A percentile compares a stretch with the other conserved stretches of the same genome.
Evolutionary conservation across 2,329 filamentous ascomycete genomes (phyloP).

Genomic region (Corniculantispora saksenae): DNA sequence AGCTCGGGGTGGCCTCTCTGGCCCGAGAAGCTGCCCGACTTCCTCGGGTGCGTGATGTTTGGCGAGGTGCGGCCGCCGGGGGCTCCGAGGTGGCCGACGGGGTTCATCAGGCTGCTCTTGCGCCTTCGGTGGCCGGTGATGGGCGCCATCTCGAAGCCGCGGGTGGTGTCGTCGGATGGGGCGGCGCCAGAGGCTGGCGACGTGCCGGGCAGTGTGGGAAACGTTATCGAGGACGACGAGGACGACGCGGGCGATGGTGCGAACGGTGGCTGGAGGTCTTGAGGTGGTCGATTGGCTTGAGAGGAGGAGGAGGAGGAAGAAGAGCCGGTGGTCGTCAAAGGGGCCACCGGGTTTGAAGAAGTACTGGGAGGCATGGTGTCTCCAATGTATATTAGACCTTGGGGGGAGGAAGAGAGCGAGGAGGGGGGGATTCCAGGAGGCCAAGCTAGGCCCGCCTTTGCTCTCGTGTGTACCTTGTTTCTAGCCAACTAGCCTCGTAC

Average conservation of each 20-base stretch:
- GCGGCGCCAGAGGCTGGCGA: neutral
- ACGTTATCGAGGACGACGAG: slow-evolving; percentile 10
- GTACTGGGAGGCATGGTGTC: slow-evolving; percentile 7
- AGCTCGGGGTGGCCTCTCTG: slow-evolving; percentile 38
- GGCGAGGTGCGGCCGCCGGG: slow-evolving; percentile 31
- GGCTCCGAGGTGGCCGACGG: slow-evolving; percentile 31
- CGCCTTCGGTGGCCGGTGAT: slow-evolving; percentile 57
- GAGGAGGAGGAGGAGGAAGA: neutral
- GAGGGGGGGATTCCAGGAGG: neutral
- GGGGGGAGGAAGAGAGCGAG: neutral
- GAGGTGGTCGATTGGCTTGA: neutral
- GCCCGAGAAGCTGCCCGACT: slow-evolving; percentile 25
- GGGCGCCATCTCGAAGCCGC: slow-evolving; percentile 58
- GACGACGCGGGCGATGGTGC: neutral
- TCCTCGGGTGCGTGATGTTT: slow-evolving; percentile 19
- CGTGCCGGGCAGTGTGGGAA: slow-evolving; percentile 12
- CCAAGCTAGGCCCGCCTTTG: neutral
- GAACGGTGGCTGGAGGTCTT: neutral
- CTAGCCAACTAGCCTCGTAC: no score
- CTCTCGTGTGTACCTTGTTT: neutral
- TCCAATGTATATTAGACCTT: neutral
- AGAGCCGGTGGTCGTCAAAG: slow-evolving; percentile 1
- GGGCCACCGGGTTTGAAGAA: neutral
- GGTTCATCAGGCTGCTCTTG: slow-evolving; percentile 55
- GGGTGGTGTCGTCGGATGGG: neutral